Evolutionary conservation across 805 yeast species (phyloP).

Genomic region (Metschnikowia lunata): DNA sequence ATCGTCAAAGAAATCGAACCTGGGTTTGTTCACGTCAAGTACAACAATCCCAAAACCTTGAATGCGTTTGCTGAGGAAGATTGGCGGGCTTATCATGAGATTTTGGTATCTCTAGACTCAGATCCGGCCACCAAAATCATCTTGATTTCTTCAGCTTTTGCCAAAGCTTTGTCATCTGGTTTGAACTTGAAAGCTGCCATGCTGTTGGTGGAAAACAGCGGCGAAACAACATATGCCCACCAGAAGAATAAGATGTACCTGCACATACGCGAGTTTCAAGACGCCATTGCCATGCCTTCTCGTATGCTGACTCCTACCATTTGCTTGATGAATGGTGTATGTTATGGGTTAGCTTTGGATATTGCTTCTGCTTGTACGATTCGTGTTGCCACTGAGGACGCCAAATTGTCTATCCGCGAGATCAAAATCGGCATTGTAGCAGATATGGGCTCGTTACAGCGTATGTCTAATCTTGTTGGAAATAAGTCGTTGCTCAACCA

Average conservation of each 20-base stretch:
- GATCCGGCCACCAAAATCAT: conserved; percentile 48
- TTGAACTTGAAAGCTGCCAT: conserved; percentile 46
- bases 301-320: conserved; percentile 58
- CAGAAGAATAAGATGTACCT: conserved; percentile 28
- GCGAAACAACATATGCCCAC: conserved; percentile 11
- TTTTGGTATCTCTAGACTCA: conserved; percentile 43
- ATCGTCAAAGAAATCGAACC: conserved; percentile 40
- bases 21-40: conserved; percentile 52
- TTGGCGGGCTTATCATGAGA: conserved; percentile 53
- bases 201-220: conserved; percentile 7
- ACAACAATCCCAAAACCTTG: conserved; percentile 55
- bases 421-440: conserved; percentile 72
- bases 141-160: conserved; percentile 50
- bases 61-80: conserved; percentile 56
- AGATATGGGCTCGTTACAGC: conserved; percentile 73
- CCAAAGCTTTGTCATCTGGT: conserved; percentile 60
- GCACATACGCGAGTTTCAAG: conserved; percentile 55
- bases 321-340: conserved; percentile 59
- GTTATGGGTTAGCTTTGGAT: conserved; percentile 67
- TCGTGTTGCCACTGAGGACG: conserved; percentile 51
- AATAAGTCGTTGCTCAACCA: conserved; percentile 58
- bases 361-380: conserved; percentile 56
- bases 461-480: conserved; percentile 51
- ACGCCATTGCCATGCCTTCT: conserved; percentile 46
- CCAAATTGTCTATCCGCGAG: conserved; percentile 59